These are phyloP conservation scores for Schizothecium vesticola DNA, from an alignment of 495 filamentous ascomycete species.

Conservation along the genomic window DNA sequence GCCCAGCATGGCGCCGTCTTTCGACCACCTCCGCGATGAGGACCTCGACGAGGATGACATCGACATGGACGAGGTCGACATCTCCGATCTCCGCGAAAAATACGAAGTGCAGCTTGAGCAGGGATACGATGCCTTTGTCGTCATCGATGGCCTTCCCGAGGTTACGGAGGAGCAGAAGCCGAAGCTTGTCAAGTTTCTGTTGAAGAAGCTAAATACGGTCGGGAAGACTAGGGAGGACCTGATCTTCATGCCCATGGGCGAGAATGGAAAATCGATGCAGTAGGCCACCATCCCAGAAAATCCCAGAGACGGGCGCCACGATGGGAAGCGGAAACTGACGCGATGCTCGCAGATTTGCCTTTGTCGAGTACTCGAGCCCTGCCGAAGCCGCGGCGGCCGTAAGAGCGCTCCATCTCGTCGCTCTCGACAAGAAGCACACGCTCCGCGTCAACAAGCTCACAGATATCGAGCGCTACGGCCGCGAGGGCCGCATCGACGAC, in stretches of 20 bases:
- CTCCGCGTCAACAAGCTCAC: conserved; percentile 95
- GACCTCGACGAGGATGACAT: conserved; percentile 82
- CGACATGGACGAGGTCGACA: conserved; percentile 89
- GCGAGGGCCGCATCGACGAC: conserved; percentile 88
- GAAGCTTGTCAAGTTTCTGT: conserved; percentile 89
- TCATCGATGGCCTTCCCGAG: conserved; percentile 85
- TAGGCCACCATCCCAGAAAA: conserved; percentile 33
- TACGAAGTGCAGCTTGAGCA: conserved; percentile 94
- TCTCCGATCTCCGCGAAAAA: conserved; percentile 85
- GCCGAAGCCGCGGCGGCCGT: conserved; percentile 85
- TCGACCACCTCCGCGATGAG: conserved; percentile 55
- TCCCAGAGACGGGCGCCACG: background rate
- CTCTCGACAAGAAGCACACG: conserved; percentile 93
- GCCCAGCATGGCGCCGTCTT: conserved; percentile 55
- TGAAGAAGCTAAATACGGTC: conserved; percentile 80
- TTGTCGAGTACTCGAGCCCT: conserved; percentile 91
- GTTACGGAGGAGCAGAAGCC: conserved; percentile 78
- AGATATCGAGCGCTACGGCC: conserved; percentile 92
- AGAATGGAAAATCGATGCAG: conserved; percentile 77
- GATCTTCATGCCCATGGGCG: conserved; percentile 87
- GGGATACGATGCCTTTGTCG: conserved; percentile 90
- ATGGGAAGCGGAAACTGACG: background rate
- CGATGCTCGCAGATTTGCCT: conserved; percentile 62
- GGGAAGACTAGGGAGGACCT: conserved; percentile 80
- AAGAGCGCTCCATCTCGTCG: conserved; percentile 72